These are phyloP conservation scores for Colletotrichum tamarilloi DNA, from an alignment of 2,329 filamentous ascomycete genomes.

Conservation along the genomic window DNA sequence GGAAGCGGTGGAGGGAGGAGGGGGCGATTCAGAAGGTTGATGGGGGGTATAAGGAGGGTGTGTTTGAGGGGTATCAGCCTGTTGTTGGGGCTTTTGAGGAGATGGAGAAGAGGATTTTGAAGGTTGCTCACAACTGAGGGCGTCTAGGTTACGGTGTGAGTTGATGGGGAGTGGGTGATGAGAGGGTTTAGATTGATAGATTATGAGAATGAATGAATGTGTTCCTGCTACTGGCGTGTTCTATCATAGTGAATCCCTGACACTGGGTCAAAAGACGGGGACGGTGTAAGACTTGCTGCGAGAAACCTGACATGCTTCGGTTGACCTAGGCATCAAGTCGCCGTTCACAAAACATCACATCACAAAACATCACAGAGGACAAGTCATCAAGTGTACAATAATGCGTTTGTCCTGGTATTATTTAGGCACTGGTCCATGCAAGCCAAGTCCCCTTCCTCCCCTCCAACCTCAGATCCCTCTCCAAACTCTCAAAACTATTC, in stretches of 20 bases:
- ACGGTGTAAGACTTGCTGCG: too few species aligned
- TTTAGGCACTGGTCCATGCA: slow-evolving; percentile 12
- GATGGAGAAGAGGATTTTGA: slow-evolving; percentile 77
- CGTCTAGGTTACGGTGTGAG: neutral
- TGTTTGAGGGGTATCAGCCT: slow-evolving; percentile 82
- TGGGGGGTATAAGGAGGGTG: slow-evolving; percentile 79
- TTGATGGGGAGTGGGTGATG: too few species aligned
- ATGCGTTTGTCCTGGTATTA: slow-evolving; percentile 8
- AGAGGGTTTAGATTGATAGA: slow-evolving; percentile 2
- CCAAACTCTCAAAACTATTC: slow-evolving; percentile 1
- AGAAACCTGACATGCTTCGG: too few species aligned
- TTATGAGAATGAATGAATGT: slow-evolving; percentile 10
- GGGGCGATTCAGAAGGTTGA: slow-evolving; percentile 86
- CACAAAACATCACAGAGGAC: neutral
- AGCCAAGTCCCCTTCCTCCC: neutral
- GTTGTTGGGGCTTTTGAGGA: slow-evolving; percentile 81
- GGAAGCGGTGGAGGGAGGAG: slow-evolving; percentile 85
- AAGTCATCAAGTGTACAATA: neutral
- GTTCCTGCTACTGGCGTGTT: neutral
- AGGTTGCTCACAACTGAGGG: slow-evolving; percentile 46
- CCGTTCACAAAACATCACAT: neutral
- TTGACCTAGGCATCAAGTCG: neutral
- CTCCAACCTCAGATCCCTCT: neutral
- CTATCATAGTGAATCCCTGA: accelerated
- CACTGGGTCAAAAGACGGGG: too few species aligned